These are phyloP conservation scores for Camelina sativa DNA, from an alignment of 345 rosid species.

Conservation along the genomic window DNA sequence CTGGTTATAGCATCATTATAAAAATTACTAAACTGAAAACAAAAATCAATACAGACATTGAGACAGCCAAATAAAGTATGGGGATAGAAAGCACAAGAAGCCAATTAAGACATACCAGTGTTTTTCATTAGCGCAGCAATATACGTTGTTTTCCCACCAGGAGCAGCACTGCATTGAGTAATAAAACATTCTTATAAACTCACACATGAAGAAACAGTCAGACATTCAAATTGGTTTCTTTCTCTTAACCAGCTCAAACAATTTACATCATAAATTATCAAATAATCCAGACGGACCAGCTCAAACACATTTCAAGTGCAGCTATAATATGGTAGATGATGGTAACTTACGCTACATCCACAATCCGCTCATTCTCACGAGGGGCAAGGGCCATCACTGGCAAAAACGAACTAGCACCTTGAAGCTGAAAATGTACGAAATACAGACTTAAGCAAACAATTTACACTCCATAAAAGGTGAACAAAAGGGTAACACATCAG, in stretches of 20 bases:
- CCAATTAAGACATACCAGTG: conserved; percentile 60
- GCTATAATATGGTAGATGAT: not conserved
- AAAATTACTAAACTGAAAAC: not conserved
- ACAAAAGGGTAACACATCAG: conserved; percentile 11
- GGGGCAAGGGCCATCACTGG: conserved; percentile 99
- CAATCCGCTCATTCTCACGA: conserved; percentile 82
- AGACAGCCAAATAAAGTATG: conserved; percentile 2
- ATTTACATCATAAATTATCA: not conserved
- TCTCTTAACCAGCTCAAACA: not conserved
- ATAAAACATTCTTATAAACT: conserved; percentile 25
- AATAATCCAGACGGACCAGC: not conserved
- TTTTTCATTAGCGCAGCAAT: conserved; percentile 86
- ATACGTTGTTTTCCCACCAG: conserved; percentile 90
- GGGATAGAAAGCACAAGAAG: conserved; percentile 9
- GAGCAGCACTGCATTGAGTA: conserved; percentile 76
- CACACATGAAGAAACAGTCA: not conserved
- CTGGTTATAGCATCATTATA: conserved; percentile 52
- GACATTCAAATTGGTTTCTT: not conserved
- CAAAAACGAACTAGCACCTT: conserved; percentile 96
- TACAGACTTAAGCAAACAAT: conserved; percentile 14
- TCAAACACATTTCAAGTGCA: not conserved
- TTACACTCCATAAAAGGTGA: conserved; percentile 12
- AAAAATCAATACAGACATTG: conserved; percentile 4
- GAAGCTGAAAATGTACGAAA: conserved; percentile 58
- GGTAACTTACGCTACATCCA: conserved; percentile 94